These are phyloP conservation scores for Kluyveromyces aestuarii DNA, from an alignment of 805 yeast species.

Conservation along the genomic window DNA sequence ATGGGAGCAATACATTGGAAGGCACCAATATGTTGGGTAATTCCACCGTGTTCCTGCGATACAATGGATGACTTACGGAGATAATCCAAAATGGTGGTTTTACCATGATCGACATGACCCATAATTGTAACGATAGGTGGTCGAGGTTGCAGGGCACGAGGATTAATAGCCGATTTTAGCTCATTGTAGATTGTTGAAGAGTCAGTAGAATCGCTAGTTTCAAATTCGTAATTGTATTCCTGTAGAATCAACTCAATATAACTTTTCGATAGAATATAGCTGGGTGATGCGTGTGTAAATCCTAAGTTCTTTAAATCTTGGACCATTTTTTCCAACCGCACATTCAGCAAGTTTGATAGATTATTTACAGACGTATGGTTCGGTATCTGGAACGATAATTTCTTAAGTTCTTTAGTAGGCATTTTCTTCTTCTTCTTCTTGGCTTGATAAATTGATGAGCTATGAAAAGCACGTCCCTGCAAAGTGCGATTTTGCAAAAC, in stretches of 20 bases:
- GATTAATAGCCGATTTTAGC: slow-evolving; percentile 44
- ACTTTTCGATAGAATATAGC: slow-evolving; percentile 76
- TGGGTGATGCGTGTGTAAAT: slow-evolving; percentile 56
- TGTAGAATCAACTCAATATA: slow-evolving; percentile 82
- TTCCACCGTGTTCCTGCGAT: slow-evolving; percentile 85
- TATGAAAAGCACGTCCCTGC: background rate
- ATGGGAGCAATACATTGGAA: slow-evolving; percentile 76
- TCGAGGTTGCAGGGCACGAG: slow-evolving; percentile 48
- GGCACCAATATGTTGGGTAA: slow-evolving; percentile 97
- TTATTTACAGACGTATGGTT: slow-evolving; percentile 72
- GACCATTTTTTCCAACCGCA: slow-evolving; percentile 53
- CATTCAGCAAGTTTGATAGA: slow-evolving; percentile 59
- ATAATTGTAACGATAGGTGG: slow-evolving; percentile 95
- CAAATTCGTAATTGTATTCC: slow-evolving; percentile 69
- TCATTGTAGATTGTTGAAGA: slow-evolving; percentile 53
- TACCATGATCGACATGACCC: slow-evolving; percentile 99
- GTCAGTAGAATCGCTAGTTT: slow-evolving; percentile 30
- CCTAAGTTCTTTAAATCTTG: slow-evolving; percentile 58
- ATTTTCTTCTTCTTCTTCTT: slow-evolving; percentile 6
- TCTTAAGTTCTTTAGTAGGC: slow-evolving; percentile 9
- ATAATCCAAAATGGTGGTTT: slow-evolving; percentile 85
- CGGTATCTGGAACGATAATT: slow-evolving; percentile 41
- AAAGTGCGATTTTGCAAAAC: background rate
- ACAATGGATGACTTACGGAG: slow-evolving; percentile 80
- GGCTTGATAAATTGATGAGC: background rate